A percentile compares a stretch with the other conserved stretches of the same genome.
Evolutionary conservation across 148 eudicot species (phyloP).

Genomic region (Polygonum maritimum): DNA sequence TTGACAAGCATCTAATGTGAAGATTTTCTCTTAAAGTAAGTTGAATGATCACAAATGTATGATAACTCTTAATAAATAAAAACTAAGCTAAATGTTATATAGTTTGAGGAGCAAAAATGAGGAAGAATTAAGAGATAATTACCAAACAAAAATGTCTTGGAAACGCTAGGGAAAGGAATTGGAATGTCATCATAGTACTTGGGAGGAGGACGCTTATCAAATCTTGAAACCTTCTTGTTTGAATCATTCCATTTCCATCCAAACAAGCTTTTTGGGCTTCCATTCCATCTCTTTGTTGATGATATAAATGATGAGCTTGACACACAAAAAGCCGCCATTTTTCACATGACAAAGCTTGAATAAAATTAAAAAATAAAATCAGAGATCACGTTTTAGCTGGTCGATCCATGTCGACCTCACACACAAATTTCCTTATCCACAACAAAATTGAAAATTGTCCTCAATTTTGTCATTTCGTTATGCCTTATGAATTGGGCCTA

Average conservation of each 20-base stretch:
- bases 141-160: slow-evolving; percentile 78
- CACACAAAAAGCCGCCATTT: slow-evolving; percentile 18
- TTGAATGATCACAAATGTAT: too few relatives aligned
- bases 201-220: slow-evolving; percentile 42
- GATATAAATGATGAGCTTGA: slow-evolving; percentile 20
- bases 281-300: slow-evolving; percentile 21
- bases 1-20: too few relatives aligned
- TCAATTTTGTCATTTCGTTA: background rate
- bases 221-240: slow-evolving; percentile 24
- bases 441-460: background rate
- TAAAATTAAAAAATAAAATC: background rate
- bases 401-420: background rate
- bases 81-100: background rate
- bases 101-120: background rate
- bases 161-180: slow-evolving; percentile 68
- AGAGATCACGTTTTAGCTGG: background rate
- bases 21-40: too few relatives aligned
- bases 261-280: slow-evolving; percentile 45
- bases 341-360: background rate
- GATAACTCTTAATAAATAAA: too few relatives aligned
- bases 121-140: slow-evolving; percentile 6
- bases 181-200: slow-evolving; percentile 58
- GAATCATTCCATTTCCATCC: slow-evolving; percentile 45
- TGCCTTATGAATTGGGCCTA: background rate
- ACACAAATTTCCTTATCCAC: slow-evolving; percentile 7